Conservation (phyloP, 1,284 basidiomycete genomes). For the Sutorius eximius region DNA sequence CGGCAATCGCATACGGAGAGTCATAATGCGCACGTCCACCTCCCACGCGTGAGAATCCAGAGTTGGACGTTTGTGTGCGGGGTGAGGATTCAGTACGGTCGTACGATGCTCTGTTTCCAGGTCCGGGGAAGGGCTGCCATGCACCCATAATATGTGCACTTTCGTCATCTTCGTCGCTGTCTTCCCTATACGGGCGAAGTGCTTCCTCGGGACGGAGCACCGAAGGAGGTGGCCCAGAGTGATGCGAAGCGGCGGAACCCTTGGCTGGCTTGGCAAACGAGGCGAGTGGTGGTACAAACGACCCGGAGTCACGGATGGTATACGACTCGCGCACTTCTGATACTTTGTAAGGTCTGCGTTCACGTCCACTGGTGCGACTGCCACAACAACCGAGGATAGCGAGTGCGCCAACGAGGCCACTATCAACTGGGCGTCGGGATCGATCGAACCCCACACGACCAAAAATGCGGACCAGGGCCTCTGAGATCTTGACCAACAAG, state of each 20-base stretch:
- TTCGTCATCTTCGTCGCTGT: slow-evolving; percentile 75
- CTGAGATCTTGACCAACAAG: slow-evolving; percentile 81
- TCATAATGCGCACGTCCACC: slow-evolving; percentile 79
- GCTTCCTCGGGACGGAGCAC: slow-evolving; percentile 78
- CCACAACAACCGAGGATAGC: slow-evolving; percentile 75
- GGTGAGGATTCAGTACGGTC: slow-evolving; percentile 32
- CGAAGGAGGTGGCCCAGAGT: slow-evolving; percentile 67
- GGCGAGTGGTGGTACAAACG: slow-evolving; percentile 44
- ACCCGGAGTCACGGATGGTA: slow-evolving; percentile 37
- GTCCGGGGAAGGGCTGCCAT: slow-evolving; percentile 69
- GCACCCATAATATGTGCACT: slow-evolving; percentile 81
- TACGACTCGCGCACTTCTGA: slow-evolving; percentile 34
- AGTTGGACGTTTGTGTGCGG: slow-evolving; percentile 40
- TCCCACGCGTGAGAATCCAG: slow-evolving; percentile 76
- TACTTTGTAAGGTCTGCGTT: slow-evolving; percentile 26
- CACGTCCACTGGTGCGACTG: slow-evolving; percentile 42
- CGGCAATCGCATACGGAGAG: slow-evolving; percentile 70
- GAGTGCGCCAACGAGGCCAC: slow-evolving; percentile 82
- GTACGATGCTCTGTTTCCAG: slow-evolving; percentile 48
- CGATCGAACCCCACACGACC: slow-evolving; percentile 84
- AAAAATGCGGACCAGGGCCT: slow-evolving; percentile 78
- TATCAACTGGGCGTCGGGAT: slow-evolving; percentile 76
- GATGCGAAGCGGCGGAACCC: slow-evolving; percentile 30
- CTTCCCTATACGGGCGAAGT: slow-evolving; percentile 72
- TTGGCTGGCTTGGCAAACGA: slow-evolving; percentile 27